Base-by-base conservation (phyloP, 1,284 basidiomycete species). In the Inonotus hispidus region DNA sequence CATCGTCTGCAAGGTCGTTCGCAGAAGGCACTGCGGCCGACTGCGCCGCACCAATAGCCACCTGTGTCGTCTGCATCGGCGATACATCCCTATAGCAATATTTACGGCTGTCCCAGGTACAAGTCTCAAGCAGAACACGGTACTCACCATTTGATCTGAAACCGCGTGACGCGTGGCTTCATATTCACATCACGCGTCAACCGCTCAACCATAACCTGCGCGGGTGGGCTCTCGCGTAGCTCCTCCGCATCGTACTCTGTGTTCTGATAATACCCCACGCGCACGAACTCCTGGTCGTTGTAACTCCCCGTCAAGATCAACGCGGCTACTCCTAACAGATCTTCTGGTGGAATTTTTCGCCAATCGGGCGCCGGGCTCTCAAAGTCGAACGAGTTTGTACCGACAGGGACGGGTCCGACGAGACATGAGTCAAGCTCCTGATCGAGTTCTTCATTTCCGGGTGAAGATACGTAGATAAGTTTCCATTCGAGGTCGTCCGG, bases 201-300 rank as follows among this genome's bases (percentile, higher is more conserved):
- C 60, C 86, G 79, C 46, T 94, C 89, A 71, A 93, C 92, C 67
- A 83, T 75, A 57, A 93, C 90, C 56, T 80, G 79, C 38, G 76
- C 69, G 10, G 90, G 91, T 14, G 88, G 88, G 16, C 78, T 82
- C 69, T 85, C 82, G 71, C 85, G 90, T 83, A 94, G 86, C 75
- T 93, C 92, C 64, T 95, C 92, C 66, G 90, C 90, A 72, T 98
- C 95, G 72, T 98, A 98, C 72, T 98, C 95, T 53, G 95, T 98
- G 72, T 98, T 97, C 74, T 99, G 97, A 73, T 99, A 99, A 75
- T 99, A 99, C 4, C 97, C 96, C 21, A 99, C 95, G 45, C 96
- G 86, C 41, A 99, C 96, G 73, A 99, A 99, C 73, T 99, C 96
- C 70, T 97, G 94, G 58, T 96, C 95, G 37, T 85, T 85, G 74